Evolutionary conservation across 805 yeast species (phyloP), one percentile per base, ranked within the genome.

Genomic region (Saturnispora mendoncae): DNA sequence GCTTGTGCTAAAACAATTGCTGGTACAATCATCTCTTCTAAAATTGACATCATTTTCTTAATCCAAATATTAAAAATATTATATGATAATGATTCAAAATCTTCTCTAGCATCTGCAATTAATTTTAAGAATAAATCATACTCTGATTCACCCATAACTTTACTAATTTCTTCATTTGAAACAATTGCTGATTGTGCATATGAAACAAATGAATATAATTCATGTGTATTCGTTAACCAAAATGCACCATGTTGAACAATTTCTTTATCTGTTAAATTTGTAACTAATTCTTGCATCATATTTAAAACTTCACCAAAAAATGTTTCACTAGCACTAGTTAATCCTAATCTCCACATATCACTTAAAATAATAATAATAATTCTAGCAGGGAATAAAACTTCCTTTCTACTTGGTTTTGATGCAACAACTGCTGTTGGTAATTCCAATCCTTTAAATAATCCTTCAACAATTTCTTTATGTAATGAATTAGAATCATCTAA

Each of bases 261-360:
- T 51, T 84, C 94, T 45, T 84, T 94, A 42, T 90, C 95, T 51
- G 80, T 81, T 56, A 82, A 69, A n/a, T 70, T 64, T 39, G 83
- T 72, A 14, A 90, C 95, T 46, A 84, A 79, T 38, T 75, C 77
- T 66, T 90, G 97, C 51, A 92, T 86, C 2, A 84, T 82, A 23
- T 84, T 76, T 58, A 90, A 71, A 2, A 87, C 94, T 58, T 83
- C 88, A 36, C 96, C 96, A 47, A 92, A 67, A 57, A 92, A 84
- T 43, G 78, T 79, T 66, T 92, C 97, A 57, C 90, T 79, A 61
- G 90, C 96, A 50, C 82, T 78, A 13, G 96, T 86, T 54, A 87
- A 73, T 2, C 97, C 97, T 36, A 90, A 70, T 64, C 97, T 76
- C 98, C 98, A 92, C 97, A 92, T 87, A 61, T 92, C 98, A 54